Evolutionary conservation across 306 rosid genomes (phyloP).

Genomic region (Astragalus glycyphyllos): DNA sequence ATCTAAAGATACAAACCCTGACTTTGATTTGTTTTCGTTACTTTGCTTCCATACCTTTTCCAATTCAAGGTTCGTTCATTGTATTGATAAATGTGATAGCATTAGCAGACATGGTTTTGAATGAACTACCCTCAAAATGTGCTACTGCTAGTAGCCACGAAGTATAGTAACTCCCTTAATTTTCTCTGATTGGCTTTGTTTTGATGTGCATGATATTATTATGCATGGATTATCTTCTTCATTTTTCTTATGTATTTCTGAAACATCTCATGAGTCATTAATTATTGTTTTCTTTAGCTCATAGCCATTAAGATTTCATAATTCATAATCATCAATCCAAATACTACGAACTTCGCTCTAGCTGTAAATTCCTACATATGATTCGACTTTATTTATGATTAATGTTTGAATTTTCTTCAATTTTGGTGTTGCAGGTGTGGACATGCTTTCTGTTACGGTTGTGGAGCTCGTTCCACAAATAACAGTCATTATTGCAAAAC

Average conservation of each 20-base stretch:
- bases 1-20: not conserved
- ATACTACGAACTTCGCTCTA: not conserved
- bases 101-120: not conserved
- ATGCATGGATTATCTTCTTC: not conserved
- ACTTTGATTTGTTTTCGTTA: not conserved
- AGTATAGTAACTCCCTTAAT: too few relatives aligned
- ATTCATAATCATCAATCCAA: not conserved
- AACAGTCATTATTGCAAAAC: conserved; percentile 25
- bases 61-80: not conserved
- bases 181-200: not conserved
- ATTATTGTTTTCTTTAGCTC: conserved; percentile 2
- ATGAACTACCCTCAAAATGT: not conserved
- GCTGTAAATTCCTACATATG: not conserved
- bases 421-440: conserved; percentile 58
- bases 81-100: not conserved
- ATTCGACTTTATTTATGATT: conserved; percentile 2
- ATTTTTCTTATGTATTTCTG: too few relatives aligned
- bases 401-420: conserved; percentile 8
- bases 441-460: conserved; percentile 52
- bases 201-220: conserved; percentile 3
- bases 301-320: not conserved
- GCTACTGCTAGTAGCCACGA: too few relatives aligned
- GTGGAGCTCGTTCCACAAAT: conserved; percentile 33
- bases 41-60: not conserved
- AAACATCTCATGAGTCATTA: too few relatives aligned